Percentiles rank a stretch among this genome's conserved stretches.
Conservation (phyloP, 176 grass and related monocot genomes). For the Carex kokanica region DNA sequence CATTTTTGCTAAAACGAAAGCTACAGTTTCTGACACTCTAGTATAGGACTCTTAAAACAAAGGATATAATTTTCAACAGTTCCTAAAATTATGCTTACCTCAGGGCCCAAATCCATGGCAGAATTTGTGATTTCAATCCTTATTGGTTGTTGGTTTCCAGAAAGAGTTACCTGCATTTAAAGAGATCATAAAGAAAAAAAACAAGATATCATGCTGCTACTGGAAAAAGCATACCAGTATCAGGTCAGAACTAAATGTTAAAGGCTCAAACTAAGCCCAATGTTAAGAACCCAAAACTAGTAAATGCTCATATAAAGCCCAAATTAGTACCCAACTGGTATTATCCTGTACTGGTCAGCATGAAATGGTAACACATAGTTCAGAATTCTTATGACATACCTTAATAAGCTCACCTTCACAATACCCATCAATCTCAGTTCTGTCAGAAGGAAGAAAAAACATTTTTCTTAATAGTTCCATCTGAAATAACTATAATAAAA, state of each 20-base stretch:
- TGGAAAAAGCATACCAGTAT: background rate
- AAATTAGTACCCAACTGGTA: background rate
- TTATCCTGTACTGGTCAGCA: background rate
- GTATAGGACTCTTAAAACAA: background rate
- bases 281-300: too few relatives aligned
- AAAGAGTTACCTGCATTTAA: conserved; percentile 69
- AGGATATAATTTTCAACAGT: background rate
- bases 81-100: conserved; percentile 48
- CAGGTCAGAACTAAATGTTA: background rate
- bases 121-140: conserved; percentile 90
- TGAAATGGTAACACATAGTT: background rate
- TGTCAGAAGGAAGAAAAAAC: conserved; percentile 33
- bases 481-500: background rate
- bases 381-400: conserved; percentile 45
- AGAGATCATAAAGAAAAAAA: conserved; percentile 24
- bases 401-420: conserved; percentile 99
- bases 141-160: conserved; percentile 97
- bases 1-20: background rate
- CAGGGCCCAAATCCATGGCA: conserved; percentile 86
- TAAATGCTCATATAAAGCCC: too few relatives aligned
- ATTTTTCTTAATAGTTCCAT: conserved; percentile 14
- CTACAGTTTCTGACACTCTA: background rate
- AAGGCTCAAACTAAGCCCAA: background rate
- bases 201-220: background rate
- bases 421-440: conserved; percentile 94